A percentile compares a stretch with the other conserved stretches of the same genome.
These are phyloP conservation scores for Coniochaeta hoffmannii DNA, from an alignment of 2,329 filamentous ascomycete genomes.

Conservation along the genomic window DNA sequence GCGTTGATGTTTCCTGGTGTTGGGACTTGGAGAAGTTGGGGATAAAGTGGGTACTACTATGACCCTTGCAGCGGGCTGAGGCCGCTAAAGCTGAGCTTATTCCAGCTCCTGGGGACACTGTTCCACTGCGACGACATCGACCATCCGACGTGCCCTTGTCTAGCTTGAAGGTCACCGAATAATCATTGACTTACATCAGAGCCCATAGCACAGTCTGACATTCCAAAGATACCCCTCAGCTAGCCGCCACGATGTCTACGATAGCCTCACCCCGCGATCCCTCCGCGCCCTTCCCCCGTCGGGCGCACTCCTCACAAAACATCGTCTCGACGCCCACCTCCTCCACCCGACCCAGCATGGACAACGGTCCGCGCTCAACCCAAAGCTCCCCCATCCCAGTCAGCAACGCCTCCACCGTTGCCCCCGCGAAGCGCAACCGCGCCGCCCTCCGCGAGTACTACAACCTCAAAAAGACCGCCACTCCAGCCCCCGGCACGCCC, in stretches of 20 bases:
- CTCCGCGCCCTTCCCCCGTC: constrained; percentile 49
- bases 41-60: background rate
- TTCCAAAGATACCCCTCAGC: background rate
- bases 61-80: background rate
- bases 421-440: constrained; percentile 54
- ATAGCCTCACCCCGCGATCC: constrained; percentile 57
- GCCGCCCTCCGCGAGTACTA: constrained; percentile 91
- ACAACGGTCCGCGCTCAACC: constrained; percentile 47
- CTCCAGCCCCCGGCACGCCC: constrained; percentile 25
- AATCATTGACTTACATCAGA: too few species aligned
- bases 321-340: constrained; percentile 58
- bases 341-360: constrained; percentile 68
- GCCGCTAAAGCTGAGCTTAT: background rate
- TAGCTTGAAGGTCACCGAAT: background rate
- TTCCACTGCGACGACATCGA: background rate
- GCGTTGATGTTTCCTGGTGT: too few species aligned
- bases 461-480: constrained; percentile 55
- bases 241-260: constrained; percentile 47
- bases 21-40: background rate
- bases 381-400: constrained; percentile 44
- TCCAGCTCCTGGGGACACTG: background rate
- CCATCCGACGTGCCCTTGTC: background rate
- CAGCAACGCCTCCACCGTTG: constrained; percentile 14
- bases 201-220: too few species aligned
- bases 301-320: constrained; percentile 39